Conservation (phyloP, 208 protist species). For the Porcisia hertigi region DNA sequence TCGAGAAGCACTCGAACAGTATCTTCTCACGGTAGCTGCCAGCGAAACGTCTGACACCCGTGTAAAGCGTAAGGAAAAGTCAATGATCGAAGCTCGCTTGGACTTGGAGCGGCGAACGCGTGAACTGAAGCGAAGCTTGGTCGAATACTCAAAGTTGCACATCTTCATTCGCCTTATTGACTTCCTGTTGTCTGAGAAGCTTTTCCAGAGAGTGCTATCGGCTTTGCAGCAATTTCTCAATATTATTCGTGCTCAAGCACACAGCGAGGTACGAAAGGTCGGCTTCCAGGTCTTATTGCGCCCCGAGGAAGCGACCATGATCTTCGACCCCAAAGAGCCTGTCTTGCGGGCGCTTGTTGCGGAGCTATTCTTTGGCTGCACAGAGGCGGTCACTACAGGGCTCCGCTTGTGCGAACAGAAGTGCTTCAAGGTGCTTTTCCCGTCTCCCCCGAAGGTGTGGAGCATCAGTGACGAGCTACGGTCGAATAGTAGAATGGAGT, state of each 20-base stretch:
- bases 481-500: constrained; percentile 66
- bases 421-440: constrained; percentile 80
- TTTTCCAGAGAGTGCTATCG: constrained; percentile 73
- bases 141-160: constrained; percentile 90
- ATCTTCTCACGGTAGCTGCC: constrained; percentile 80
- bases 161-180: constrained; percentile 91
- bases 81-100: constrained; percentile 90
- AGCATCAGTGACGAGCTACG: constrained; percentile 67
- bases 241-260: constrained; percentile 60
- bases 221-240: constrained; percentile 74
- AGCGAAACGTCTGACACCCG: constrained; percentile 31
- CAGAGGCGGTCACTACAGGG: constrained; percentile 53
- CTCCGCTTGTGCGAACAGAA: constrained; percentile 81
- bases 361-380: constrained; percentile 70
- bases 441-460: constrained; percentile 77
- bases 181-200: constrained; percentile 81
- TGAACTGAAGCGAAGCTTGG: constrained; percentile 91
- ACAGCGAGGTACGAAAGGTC: constrained; percentile 71
- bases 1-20: constrained; percentile 89
- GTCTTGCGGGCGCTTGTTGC: constrained; percentile 59
- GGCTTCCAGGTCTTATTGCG: constrained; percentile 90
- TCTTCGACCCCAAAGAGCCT: constrained; percentile 76
- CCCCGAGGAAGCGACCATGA: constrained; percentile 61
- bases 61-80: constrained; percentile 80
- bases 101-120: constrained; percentile 85